Conservation (phyloP, 345 rosid species). For the Anacardium occidentale region DNA sequence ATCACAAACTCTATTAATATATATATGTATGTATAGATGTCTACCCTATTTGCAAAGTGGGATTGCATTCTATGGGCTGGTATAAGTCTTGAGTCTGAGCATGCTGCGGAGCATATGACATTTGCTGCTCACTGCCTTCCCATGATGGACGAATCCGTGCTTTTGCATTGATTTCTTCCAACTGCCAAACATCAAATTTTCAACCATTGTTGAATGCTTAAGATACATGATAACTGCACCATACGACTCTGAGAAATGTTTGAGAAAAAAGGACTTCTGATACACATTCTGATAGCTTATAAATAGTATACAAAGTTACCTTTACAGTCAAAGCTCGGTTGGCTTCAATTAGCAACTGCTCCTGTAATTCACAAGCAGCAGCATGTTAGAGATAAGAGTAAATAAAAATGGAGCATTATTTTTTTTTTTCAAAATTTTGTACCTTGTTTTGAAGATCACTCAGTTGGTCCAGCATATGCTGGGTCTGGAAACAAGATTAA, state of each 20-base stretch:
- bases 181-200: conserved; percentile 34
- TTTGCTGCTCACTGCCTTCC: conserved; percentile 71
- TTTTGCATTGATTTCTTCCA: conserved; percentile 68
- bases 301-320: conserved; percentile 37
- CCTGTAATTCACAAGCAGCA: conserved; percentile 38
- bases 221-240: too few species aligned
- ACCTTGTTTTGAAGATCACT: conserved; percentile 90
- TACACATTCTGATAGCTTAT: background rate
- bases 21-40: too few species aligned
- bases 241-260: too few species aligned
- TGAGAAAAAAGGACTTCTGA: too few species aligned
- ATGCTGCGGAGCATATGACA: conserved; percentile 63
- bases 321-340: conserved; percentile 78
- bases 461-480: conserved; percentile 90
- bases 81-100: conserved; percentile 70
- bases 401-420: background rate
- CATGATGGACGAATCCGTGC: conserved; percentile 57
- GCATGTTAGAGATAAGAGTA: conserved; percentile 5
- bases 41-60: conserved; percentile 96
- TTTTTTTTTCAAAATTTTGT: background rate
- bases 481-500: conserved; percentile 49
- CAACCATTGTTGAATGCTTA: background rate
- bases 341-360: conserved; percentile 76
- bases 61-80: conserved; percentile 87
- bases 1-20: background rate